Percentiles rank a stretch among this genome's conserved stretches.
These are phyloP conservation scores for Scedosporium apiospermum DNA, from an alignment of 2,329 filamentous ascomycete species.

Conservation along the genomic window DNA sequence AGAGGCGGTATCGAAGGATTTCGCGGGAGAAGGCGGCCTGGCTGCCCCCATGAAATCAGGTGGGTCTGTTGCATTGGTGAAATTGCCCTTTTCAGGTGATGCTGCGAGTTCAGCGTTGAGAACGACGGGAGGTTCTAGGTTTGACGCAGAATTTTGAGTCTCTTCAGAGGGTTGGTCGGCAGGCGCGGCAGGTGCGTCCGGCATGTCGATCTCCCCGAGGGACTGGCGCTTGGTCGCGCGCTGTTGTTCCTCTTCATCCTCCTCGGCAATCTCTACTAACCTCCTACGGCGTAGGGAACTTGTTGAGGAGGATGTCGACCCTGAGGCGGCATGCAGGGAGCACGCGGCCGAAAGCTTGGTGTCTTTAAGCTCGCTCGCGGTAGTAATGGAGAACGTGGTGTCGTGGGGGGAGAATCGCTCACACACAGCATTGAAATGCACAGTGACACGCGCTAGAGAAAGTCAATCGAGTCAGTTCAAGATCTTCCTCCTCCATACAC, in stretches of 20 bases:
- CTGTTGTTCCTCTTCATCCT: constrained; percentile 66
- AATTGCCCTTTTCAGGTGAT: constrained; percentile 39
- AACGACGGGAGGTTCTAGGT: constrained; percentile 28
- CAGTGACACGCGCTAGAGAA: constrained; percentile 65
- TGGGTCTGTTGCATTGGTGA: constrained; percentile 38
- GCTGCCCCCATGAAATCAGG: constrained; percentile 40
- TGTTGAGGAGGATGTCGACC: constrained; percentile 75
- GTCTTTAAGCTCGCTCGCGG: constrained; percentile 74
- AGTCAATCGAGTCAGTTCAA: constrained; percentile 3
- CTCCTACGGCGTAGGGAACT: constrained; percentile 69
- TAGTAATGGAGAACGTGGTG: constrained; percentile 67
- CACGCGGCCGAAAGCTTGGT: constrained; percentile 80
- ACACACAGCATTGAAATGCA: constrained; percentile 58
- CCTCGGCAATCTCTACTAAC: constrained; percentile 88
- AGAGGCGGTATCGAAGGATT: constrained; percentile 29
- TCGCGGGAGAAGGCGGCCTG: constrained; percentile 33
- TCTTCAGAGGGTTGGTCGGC: constrained; percentile 13
- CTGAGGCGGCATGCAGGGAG: constrained; percentile 78
- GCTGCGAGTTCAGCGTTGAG: constrained; percentile 43
- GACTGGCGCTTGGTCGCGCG: constrained; percentile 50
- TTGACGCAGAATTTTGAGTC: constrained; percentile 9
- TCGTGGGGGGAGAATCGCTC: constrained; percentile 78
- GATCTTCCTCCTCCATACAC: not conserved
- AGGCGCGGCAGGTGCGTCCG: not conserved
- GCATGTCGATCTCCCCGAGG: constrained; percentile 35